Evolutionary conservation across 805 yeast genomes (phyloP).

Genomic region (Candida lessepsii): DNA sequence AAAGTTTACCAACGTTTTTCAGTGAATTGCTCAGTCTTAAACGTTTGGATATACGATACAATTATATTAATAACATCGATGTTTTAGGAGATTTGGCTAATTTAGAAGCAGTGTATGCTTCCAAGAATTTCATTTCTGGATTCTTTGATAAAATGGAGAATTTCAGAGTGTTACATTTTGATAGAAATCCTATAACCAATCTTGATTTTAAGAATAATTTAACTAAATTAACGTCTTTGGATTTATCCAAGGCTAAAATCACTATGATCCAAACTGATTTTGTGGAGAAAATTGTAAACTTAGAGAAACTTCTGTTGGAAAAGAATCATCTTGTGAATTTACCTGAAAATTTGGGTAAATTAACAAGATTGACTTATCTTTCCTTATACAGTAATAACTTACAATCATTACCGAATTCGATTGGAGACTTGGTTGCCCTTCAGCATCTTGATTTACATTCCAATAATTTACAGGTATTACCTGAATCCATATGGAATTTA

Average conservation of each 20-base stretch:
- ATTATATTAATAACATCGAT: conserved; percentile 55
- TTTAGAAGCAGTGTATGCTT: conserved; percentile 68
- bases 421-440: conserved; percentile 59
- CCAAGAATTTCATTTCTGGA: conserved; percentile 73
- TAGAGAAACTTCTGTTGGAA: conserved; percentile 74
- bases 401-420: conserved; percentile 62
- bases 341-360: conserved; percentile 64
- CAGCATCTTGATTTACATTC: conserved; percentile 76
- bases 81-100: conserved; percentile 56
- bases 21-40: conserved; percentile 54
- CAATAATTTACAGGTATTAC: conserved; percentile 72
- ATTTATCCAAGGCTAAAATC: conserved; percentile 78
- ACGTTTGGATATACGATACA: conserved; percentile 76
- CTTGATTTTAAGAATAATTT: conserved; percentile 55
- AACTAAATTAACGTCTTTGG: conserved; percentile 64
- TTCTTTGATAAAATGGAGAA: conserved; percentile 63
- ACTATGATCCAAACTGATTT: conserved; percentile 69
- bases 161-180: conserved; percentile 68
- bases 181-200: conserved; percentile 80
- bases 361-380: conserved; percentile 60
- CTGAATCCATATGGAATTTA: conserved; percentile 66
- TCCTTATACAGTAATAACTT: conserved; percentile 76
- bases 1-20: conserved; percentile 52
- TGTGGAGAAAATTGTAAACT: conserved; percentile 56
- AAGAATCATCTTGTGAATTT: conserved; percentile 77